Conservation (phyloP, 441 rosid genomes). For the Populus hybrid region DNA sequence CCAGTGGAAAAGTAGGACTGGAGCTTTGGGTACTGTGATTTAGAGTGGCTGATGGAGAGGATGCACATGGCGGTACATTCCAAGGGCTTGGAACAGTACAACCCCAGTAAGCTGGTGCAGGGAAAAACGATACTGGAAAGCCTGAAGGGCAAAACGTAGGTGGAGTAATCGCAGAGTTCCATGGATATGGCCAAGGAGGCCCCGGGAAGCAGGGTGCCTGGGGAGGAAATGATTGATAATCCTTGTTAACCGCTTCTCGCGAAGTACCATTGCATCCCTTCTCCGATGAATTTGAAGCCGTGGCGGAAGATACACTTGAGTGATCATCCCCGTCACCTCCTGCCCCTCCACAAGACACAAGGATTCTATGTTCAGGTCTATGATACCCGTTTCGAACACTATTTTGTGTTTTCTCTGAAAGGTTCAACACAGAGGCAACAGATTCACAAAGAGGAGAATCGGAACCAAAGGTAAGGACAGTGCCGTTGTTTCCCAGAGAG, state of each 20-base stretch:
- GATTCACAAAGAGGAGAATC: slow-evolving; percentile 52
- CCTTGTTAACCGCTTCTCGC: slow-evolving; percentile 32
- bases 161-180: slow-evolving; percentile 60
- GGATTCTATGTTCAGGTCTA: slow-evolving; percentile 28
- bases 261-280: slow-evolving; percentile 32
- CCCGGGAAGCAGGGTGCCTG: slow-evolving; percentile 54
- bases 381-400: slow-evolving; percentile 42
- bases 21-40: slow-evolving; percentile 34
- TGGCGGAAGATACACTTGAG: slow-evolving; percentile 59
- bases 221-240: slow-evolving; percentile 51
- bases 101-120: slow-evolving; percentile 56
- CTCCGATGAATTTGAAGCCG: slow-evolving; percentile 42
- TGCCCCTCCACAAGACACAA: slow-evolving; percentile 27
- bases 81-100: slow-evolving; percentile 38
- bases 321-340: slow-evolving; percentile 57
- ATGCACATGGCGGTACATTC: slow-evolving; percentile 48
- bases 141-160: slow-evolving; percentile 60
- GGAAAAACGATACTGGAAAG: slow-evolving; percentile 56
- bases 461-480: slow-evolving; percentile 61
- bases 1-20: slow-evolving; percentile 40
- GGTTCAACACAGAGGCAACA: slow-evolving; percentile 44
- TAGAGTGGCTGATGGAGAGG: slow-evolving; percentile 39
- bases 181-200: slow-evolving; percentile 82
- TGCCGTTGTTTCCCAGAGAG: slow-evolving; percentile 36
- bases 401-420: slow-evolving; percentile 41